These are phyloP conservation scores for Xylaria scruposa DNA, from an alignment of 495 filamentous ascomycete genomes.

Conservation along the genomic window DNA sequence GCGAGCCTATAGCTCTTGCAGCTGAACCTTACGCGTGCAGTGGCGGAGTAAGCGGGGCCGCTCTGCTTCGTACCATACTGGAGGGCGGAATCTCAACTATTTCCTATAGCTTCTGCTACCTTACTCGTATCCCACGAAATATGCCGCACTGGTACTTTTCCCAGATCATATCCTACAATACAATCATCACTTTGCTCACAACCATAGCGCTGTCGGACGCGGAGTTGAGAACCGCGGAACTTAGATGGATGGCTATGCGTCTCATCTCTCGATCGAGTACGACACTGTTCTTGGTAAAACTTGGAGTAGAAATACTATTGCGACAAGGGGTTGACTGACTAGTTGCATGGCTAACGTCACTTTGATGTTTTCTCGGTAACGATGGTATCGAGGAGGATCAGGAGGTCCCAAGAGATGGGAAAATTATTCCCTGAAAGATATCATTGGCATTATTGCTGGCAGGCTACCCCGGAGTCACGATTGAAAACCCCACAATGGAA, in stretches of 20 bases:
- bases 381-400: neutral
- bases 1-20: slow-evolving; percentile 25
- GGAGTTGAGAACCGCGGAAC: neutral
- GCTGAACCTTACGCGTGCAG: slow-evolving; percentile 32
- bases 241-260: neutral
- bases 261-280: neutral
- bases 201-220: neutral
- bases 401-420: neutral
- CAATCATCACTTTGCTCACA: neutral
- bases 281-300: neutral
- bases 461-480: slow-evolving; percentile 13
- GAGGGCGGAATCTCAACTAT: neutral
- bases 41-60: slow-evolving; percentile 20
- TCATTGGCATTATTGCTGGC: neutral
- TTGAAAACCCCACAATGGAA: neutral
- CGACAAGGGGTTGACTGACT: neutral
- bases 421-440: slow-evolving; percentile 8
- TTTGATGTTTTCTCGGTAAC: neutral
- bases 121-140: neutral
- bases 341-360: slow-evolving; percentile 11
- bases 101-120: slow-evolving; percentile 14
- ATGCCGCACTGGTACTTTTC: neutral
- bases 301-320: neutral
- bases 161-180: neutral
- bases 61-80: neutral